These are phyloP conservation scores for Pulveroboletus ravenelii DNA, from an alignment of 768 basidiomycete species.

Conservation along the genomic window DNA sequence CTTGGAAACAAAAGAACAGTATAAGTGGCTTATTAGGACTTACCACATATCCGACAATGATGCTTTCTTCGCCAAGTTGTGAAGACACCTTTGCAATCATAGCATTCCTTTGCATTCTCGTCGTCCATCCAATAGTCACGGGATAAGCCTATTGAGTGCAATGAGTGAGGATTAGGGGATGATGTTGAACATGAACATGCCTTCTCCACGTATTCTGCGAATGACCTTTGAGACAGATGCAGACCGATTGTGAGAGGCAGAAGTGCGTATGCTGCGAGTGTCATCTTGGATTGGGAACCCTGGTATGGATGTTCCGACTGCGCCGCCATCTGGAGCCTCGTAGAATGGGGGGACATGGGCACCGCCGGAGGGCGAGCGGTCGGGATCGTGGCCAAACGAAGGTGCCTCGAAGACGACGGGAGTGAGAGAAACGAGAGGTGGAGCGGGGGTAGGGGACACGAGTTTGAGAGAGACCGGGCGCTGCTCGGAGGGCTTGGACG, in stretches of 20 bases:
- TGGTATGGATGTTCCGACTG: conserved; percentile 75
- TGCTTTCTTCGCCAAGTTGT: conserved; percentile 94
- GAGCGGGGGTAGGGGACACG: conserved; percentile 55
- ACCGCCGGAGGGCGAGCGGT: conserved; percentile 52
- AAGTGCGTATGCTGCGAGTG: conserved; percentile 78
- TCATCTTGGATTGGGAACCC: conserved; percentile 93
- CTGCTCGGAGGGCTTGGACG: conserved; percentile 48
- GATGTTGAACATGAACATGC: conserved; percentile 33
- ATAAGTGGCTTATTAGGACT: conserved; percentile 16
- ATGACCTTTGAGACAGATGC: conserved; percentile 91
- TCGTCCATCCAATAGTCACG: conserved; percentile 99
- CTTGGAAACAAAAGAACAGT: not conserved
- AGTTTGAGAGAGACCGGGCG: conserved; percentile 55
- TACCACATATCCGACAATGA: conserved; percentile 96
- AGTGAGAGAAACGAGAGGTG: conserved; percentile 80
- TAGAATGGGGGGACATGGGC: conserved; percentile 47
- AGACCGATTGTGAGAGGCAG: conserved; percentile 64
- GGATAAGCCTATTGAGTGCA: conserved; percentile 56
- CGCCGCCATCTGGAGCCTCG: conserved; percentile 51
- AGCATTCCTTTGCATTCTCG: conserved; percentile 91
- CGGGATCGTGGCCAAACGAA: conserved; percentile 62
- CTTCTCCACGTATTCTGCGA: conserved; percentile 85
- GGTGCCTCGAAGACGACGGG: conserved; percentile 79
- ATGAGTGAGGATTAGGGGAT: conserved; percentile 6
- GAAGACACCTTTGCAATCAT: conserved; percentile 92